Conservation (phyloP, 2,329 filamentous ascomycete species). For the Didymella pinodella region DNA sequence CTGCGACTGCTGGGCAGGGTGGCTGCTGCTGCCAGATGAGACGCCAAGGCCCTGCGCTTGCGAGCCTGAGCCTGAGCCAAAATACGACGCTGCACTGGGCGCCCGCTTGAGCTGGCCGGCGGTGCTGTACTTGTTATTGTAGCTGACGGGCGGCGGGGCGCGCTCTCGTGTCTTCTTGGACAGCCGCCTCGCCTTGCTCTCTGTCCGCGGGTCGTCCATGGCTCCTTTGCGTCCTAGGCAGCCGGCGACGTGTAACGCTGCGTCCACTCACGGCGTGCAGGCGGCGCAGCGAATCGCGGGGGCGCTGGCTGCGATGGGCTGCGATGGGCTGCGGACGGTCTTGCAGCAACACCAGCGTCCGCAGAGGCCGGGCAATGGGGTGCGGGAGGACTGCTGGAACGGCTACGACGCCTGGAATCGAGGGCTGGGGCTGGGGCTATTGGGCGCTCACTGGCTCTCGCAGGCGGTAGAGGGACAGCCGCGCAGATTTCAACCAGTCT, state of each 20-base stretch:
- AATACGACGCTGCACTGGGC: slow-evolving; percentile 32
- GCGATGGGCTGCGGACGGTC: too few species aligned
- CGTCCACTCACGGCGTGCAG: slow-evolving; percentile 9
- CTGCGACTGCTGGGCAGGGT: neutral
- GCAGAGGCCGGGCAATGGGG: neutral
- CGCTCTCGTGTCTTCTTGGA: slow-evolving; percentile 29
- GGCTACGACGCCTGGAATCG: neutral
- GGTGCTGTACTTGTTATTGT: slow-evolving; percentile 24
- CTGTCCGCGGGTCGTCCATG: slow-evolving; percentile 27
- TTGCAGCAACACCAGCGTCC: neutral
- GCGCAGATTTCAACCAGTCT: slow-evolving; percentile 16
- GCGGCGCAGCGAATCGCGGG: slow-evolving; percentile 10
- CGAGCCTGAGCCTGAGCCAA: slow-evolving; percentile 18
- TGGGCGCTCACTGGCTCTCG: slow-evolving; percentile 1
- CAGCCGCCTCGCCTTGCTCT: slow-evolving; percentile 25
- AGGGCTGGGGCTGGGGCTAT: neutral
- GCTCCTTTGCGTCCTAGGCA: slow-evolving; percentile 9
- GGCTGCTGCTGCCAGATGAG: slow-evolving; percentile 3
- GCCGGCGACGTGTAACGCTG: slow-evolving; percentile 8
- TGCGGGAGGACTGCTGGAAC: neutral
- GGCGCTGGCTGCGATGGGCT: neutral
- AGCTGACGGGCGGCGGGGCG: slow-evolving; percentile 28
- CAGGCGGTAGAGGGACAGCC: slow-evolving; percentile 10
- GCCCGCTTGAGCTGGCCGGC: slow-evolving; percentile 27
- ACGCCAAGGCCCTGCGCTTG: slow-evolving; percentile 22